Conservation (phyloP, 1,284 basidiomycete genomes). For the Fomitopsis schrenkii region DNA sequence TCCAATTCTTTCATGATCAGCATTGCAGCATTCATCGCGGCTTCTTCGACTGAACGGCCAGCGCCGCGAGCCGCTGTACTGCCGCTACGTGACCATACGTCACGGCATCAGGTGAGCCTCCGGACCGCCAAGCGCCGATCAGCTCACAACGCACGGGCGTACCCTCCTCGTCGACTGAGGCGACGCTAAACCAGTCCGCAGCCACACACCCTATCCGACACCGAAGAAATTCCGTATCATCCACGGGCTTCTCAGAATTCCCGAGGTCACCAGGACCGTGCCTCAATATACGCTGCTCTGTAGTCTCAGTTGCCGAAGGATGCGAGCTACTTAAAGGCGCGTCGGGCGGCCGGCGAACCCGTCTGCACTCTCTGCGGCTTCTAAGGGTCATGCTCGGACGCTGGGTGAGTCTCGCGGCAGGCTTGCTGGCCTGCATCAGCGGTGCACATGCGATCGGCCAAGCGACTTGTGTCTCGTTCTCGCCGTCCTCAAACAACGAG, state of each 20-base stretch:
- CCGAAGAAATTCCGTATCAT: slow-evolving; percentile 9
- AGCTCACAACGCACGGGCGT: not conserved
- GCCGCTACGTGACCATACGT: not conserved
- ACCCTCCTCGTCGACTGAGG: not conserved
- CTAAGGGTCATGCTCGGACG: not conserved
- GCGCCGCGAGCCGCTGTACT: no score
- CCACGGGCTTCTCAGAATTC: not conserved
- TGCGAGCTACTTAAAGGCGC: slow-evolving; percentile 2
- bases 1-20: no score
- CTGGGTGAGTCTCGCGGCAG: slow-evolving; percentile 4
- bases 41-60: no score
- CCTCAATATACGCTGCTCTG: not conserved
- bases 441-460: slow-evolving; percentile 30
- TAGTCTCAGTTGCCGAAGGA: not conserved
- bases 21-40: no score
- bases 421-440: slow-evolving; percentile 11
- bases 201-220: not conserved
- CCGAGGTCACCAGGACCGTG: slow-evolving; percentile 10
- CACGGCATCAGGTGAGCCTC: slow-evolving; percentile 9
- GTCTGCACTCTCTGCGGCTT: slow-evolving; percentile 2
- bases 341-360: not conserved
- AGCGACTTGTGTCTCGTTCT: slow-evolving; percentile 29
- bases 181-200: not conserved
- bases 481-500: slow-evolving; percentile 11
- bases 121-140: slow-evolving; percentile 4